A percentile compares a stretch with the other conserved stretches of the same genome.
Evolutionary conservation across 2,329 filamentous ascomycete genomes (phyloP).

Genomic region (Calonectria pauciramosa): DNA sequence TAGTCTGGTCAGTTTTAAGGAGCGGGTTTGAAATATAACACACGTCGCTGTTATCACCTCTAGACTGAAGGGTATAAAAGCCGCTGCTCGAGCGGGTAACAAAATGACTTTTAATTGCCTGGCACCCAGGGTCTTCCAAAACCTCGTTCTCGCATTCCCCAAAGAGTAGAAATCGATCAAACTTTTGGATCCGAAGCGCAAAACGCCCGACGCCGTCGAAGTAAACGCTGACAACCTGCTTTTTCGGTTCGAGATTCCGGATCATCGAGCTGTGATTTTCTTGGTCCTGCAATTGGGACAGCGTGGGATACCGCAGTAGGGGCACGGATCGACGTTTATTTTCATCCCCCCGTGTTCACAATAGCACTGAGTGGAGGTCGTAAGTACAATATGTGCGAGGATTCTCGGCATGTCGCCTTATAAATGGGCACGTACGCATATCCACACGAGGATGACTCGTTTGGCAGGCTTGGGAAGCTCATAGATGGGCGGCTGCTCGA

Average conservation of each 20-base stretch:
- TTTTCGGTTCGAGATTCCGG: conserved; percentile 9
- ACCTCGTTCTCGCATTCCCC: not conserved
- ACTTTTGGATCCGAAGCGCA: not conserved
- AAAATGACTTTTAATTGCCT: not conserved
- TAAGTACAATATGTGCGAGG: conserved; percentile 23
- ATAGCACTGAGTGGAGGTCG: conserved; percentile 13
- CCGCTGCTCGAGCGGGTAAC: not conserved
- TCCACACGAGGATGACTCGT: not conserved
- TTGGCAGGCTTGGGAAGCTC: not conserved
- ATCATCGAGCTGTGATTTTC: conserved; percentile 18
- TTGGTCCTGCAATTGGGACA: conserved; percentile 37
- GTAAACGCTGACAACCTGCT: not conserved
- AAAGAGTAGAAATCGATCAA: not conserved
- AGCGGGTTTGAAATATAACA: not conserved
- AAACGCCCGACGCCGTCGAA: conserved; percentile 13
- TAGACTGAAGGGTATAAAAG: not conserved
- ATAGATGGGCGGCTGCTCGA: not conserved
- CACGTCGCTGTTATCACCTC: not conserved
- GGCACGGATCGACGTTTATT: conserved; percentile 33
- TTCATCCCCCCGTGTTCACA: conserved; percentile 40
- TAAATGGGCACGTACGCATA: conserved; percentile 2
- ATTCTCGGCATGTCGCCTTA: not conserved
- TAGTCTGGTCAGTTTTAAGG: conserved; percentile 11
- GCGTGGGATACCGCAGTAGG: conserved; percentile 24
- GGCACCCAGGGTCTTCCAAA: not conserved